Evolutionary conservation across 1,284 basidiomycete genomes (phyloP).

Genomic region (Apiotrichum domesticum): DNA sequence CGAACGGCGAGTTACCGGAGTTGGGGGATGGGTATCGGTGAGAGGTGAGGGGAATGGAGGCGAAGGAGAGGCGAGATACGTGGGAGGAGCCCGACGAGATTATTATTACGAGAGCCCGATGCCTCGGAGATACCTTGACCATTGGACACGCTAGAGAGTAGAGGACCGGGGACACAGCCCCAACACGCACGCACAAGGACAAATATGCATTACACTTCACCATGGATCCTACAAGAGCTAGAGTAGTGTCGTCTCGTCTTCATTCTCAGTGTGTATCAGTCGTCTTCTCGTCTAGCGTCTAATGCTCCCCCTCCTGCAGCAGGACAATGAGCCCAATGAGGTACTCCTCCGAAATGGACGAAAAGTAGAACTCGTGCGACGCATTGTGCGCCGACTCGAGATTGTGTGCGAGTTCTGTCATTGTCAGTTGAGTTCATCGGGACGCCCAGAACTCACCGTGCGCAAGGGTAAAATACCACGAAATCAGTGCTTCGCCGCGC

Average conservation of each 20-base stretch:
- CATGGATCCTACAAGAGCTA: too few relatives aligned
- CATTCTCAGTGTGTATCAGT: neutral
- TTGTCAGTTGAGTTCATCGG: too few relatives aligned
- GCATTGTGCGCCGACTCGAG: conserved; percentile 48
- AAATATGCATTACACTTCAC: conserved; percentile 2
- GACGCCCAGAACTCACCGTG: conserved; percentile 63
- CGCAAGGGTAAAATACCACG: conserved; percentile 82
- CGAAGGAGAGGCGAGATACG: too few relatives aligned
- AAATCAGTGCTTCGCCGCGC: conserved; percentile 59
- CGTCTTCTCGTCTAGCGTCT: neutral
- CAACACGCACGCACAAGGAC: neutral
- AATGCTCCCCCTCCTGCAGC: neutral
- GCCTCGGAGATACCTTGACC: neutral
- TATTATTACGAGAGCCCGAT: too few relatives aligned
- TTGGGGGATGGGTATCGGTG: too few relatives aligned
- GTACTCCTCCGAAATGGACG: conserved; percentile 72
- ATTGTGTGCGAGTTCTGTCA: conserved; percentile 37
- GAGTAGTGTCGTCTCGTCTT: too few relatives aligned
- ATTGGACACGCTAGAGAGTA: neutral
- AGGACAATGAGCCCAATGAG: conserved; percentile 20
- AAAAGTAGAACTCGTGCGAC: conserved; percentile 86
- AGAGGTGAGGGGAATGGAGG: too few relatives aligned
- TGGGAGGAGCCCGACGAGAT: too few relatives aligned
- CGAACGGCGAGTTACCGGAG: too few relatives aligned
- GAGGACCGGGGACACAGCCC: neutral